A percentile compares a stretch with the other conserved stretches of the same genome.
Evolutionary conservation across 805 yeast species (phyloP).

Genomic region (Candida qinlingensis): DNA sequence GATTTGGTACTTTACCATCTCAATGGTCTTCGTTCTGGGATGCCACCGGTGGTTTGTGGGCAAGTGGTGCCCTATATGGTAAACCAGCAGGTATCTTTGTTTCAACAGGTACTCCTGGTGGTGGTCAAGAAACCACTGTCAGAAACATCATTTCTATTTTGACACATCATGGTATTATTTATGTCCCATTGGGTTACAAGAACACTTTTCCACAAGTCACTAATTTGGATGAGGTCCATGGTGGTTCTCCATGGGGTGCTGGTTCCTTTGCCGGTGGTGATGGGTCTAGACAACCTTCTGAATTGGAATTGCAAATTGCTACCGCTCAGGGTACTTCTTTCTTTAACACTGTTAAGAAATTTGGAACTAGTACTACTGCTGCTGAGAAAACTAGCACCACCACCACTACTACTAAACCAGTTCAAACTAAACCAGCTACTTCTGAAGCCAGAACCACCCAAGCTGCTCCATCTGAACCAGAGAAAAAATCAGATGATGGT

Average conservation of each 20-base stretch:
- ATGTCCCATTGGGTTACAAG: conserved; percentile 72
- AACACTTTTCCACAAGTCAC: conserved; percentile 49
- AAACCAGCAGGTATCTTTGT: conserved; percentile 71
- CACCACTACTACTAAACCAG: conserved; percentile 1
- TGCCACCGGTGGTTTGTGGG: conserved; percentile 74
- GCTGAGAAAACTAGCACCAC: conserved; percentile 13
- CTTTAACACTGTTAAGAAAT: conserved; percentile 38
- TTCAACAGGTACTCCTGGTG: conserved; percentile 68
- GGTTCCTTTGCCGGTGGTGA: conserved; percentile 73
- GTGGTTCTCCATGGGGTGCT: conserved; percentile 86
- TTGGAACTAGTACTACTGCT: conserved; percentile 15
- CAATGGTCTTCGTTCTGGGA: conserved; percentile 78
- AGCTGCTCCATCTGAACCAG: conserved; percentile 12
- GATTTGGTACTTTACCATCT: conserved; percentile 71
- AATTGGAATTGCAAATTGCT: conserved; percentile 61
- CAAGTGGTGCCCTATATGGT: conserved; percentile 60
- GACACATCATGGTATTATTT: conserved; percentile 74
- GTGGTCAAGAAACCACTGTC: conserved; percentile 75
- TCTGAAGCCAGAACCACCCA: conserved; percentile 17
- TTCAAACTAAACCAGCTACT: conserved; percentile 8
- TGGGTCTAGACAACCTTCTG: conserved; percentile 66
- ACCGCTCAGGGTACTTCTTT: conserved; percentile 63
- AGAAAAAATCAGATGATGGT: conserved; percentile 21
- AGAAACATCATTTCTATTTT: conserved; percentile 52
- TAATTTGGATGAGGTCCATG: conserved; percentile 63